Percentiles rank a stretch among this genome's conserved stretches.
Conservation (phyloP, 2,329 filamentous ascomycete species). For the Periglandula ipomoeae region DNA sequence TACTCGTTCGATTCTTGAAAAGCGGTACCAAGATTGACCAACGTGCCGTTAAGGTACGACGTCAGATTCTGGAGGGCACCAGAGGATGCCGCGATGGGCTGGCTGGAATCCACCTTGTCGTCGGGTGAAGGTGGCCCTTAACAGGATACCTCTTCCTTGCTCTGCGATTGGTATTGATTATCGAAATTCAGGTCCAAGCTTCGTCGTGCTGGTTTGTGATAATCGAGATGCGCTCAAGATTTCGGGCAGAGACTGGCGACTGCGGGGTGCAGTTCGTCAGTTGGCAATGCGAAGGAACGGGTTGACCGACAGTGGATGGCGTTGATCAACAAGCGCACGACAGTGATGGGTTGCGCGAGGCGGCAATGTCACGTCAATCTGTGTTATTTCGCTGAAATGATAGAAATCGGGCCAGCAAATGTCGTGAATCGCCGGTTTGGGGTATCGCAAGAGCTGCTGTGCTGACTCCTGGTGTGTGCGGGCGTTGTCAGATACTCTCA, state of each 20-base stretch:
- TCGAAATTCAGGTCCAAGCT: not conserved
- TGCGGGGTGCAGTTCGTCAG: constrained; percentile 1
- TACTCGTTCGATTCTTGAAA: constrained; percentile 42
- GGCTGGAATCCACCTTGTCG: constrained; percentile 55
- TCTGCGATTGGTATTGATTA: not conserved
- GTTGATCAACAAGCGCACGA: not conserved
- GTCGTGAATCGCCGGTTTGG: not conserved
- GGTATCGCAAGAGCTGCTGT: not conserved
- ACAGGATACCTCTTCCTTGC: constrained; percentile 23
- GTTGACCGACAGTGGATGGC: not conserved
- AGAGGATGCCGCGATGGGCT: constrained; percentile 49
- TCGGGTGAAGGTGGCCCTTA: constrained; percentile 25
- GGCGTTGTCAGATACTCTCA: not conserved
- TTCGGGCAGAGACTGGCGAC: constrained; percentile 1
- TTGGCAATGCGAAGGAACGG: not conserved
- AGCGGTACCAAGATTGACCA: constrained; percentile 38
- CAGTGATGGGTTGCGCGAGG: not conserved
- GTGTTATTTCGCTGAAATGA: not conserved
- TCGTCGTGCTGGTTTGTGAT: not conserved
- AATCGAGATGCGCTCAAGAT: not conserved
- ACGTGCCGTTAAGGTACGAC: constrained; percentile 46
- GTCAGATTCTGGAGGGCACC: constrained; percentile 54
- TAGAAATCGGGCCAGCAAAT: not conserved
- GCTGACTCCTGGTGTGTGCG: not conserved
- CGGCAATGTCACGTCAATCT: not conserved